Evolutionary conservation across 1,139 yeast species (phyloP).

Genomic region (Nadsonia starkeyi-henricii): DNA sequence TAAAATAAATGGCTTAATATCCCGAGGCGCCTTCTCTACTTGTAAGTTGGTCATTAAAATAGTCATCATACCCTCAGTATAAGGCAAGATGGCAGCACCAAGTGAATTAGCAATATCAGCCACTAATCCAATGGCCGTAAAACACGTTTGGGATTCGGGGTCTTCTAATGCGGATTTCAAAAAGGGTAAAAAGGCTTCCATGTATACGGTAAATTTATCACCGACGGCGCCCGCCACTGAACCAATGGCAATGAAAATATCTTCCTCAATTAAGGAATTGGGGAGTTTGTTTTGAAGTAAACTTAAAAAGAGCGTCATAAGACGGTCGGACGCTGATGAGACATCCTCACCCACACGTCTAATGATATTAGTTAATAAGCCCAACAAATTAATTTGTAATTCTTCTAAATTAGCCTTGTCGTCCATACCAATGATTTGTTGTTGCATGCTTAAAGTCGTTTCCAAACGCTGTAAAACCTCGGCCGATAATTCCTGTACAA

Average conservation of each 20-base stretch:
- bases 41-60: conserved; percentile 63
- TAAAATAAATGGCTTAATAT: conserved; percentile 72
- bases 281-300: conserved; percentile 44
- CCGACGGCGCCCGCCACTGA: conserved; percentile 77
- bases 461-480: conserved; percentile 64
- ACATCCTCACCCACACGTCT: conserved; percentile 68
- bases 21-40: conserved; percentile 53
- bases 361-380: conserved; percentile 77
- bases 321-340: conserved; percentile 54
- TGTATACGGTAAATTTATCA: conserved; percentile 53
- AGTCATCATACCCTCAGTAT: conserved; percentile 69
- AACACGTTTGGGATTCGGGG: conserved; percentile 69
- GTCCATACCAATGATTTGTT: conserved; percentile 37
- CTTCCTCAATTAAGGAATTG: conserved; percentile 83
- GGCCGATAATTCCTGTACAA: conserved; percentile 58
- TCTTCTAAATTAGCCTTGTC: conserved; percentile 74
- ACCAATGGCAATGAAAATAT: conserved; percentile 79
- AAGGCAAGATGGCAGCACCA: conserved; percentile 57
- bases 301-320: conserved; percentile 73
- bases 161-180: conserved; percentile 66
- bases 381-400: conserved; percentile 71
- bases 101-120: conserved; percentile 95
- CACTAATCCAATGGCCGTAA: conserved; percentile 84
- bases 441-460: conserved; percentile 43
- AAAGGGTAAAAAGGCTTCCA: conserved; percentile 72